A percentile compares a stretch with the other conserved stretches of the same genome.
Conservation (phyloP, 805 yeast species). For the Lipomyces yamadae region DNA sequence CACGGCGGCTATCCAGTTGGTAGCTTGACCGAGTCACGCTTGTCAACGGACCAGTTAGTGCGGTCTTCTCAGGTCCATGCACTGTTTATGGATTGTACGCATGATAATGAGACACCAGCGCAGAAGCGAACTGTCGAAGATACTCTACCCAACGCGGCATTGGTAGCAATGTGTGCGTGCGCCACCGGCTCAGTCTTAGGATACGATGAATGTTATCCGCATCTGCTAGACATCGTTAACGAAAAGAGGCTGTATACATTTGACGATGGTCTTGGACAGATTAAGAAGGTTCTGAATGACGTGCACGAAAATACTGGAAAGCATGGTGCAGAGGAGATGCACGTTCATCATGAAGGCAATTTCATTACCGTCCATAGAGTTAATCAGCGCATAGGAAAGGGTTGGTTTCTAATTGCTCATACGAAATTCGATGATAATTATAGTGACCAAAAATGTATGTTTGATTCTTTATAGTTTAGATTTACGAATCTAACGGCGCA, state of each 20-base stretch:
- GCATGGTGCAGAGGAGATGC: conserved; percentile 80
- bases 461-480: background rate
- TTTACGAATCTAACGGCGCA: conserved; percentile 8
- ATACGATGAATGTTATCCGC: conserved; percentile 89
- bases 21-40: conserved; percentile 60
- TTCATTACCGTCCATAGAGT: conserved; percentile 87
- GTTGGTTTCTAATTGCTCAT: conserved; percentile 87
- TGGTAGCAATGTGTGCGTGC: conserved; percentile 89
- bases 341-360: conserved; percentile 92
- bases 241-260: conserved; percentile 67
- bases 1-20: conserved; percentile 98
- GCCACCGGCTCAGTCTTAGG: conserved; percentile 96
- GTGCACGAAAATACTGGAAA: conserved; percentile 49
- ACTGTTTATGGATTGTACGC: conserved; percentile 96
- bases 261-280: conserved; percentile 69
- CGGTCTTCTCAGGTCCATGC: conserved; percentile 85
- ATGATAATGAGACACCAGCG: conserved; percentile 87
- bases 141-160: conserved; percentile 91
- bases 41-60: conserved; percentile 52
- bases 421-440: conserved; percentile 65
- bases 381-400: conserved; percentile 81
- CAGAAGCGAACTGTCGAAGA: conserved; percentile 93
- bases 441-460: conserved; percentile 38
- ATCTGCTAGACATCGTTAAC: conserved; percentile 74
- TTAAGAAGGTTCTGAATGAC: conserved; percentile 55